Base-by-base conservation (phyloP, 257 asterid genomes). In the Nicotiana paniculata region DNA sequence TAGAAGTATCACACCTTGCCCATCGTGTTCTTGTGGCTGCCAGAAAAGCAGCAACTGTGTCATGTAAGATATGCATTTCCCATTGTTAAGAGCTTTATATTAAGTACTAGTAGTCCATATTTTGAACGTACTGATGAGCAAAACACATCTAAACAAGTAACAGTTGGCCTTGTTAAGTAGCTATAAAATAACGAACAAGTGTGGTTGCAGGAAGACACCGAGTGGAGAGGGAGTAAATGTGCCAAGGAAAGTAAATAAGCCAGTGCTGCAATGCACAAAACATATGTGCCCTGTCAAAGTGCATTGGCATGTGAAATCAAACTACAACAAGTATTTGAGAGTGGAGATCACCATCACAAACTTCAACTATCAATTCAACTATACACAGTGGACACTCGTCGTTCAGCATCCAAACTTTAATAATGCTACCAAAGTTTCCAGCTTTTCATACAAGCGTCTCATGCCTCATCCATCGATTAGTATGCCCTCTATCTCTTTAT, bases 241-340 rank as follows among this genome's bases (percentile, higher is more conserved):
- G 33, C 92, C 92, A 15, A 83, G 87, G 78, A 91, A 91, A 83
- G 92, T 90, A 67, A 91, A 87, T n/a, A 75, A 78, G 0, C 90
- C 93, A 12, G 86, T 88, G 16, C 84, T 93, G 21, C 95, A 87
- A 80, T 93, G 95, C 85, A 92, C 95, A 3, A 87, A 83, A 26
- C 95, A 93, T 64, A 92, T 93, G 97, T 93, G 97, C 68, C 97
- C 97, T 1, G 85, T 93, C 74, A 90, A 93, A 2, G 90, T 93
- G 13, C 97, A 92, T 77, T 93, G 97, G 97, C 97, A 93, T 70
- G 92, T 93, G 65, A 90, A 93, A 85, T 61, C 88, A 81, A 93
- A 91, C 76, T 91, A 88, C 84, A 88, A 65, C 62, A 92, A 91
- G 6, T 87, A 87, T 43, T 91, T 94, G 95, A 88, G 92, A 0